A percentile compares a stretch with the other conserved stretches of the same genome.
phyloP scores from a whole-genome alignment of 2,329 filamentous ascomycete species.

The Mycogone perniciosa region DNA sequence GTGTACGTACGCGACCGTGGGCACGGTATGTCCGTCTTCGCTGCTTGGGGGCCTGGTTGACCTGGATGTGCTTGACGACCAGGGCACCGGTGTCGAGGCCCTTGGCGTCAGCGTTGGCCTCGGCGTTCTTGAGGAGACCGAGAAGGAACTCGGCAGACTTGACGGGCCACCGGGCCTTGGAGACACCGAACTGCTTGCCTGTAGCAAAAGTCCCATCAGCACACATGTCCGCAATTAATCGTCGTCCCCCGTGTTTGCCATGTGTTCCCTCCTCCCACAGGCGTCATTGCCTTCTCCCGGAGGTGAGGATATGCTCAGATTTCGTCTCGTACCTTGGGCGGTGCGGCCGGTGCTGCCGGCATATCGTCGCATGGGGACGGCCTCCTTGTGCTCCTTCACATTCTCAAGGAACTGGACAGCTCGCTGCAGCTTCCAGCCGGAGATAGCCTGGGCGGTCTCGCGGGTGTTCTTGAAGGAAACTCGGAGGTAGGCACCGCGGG shows the following conservation, averaged over 20 bases:
- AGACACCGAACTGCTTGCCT: slow-evolving; percentile 99
- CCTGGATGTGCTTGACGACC: slow-evolving; percentile 99
- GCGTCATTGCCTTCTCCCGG: not conserved
- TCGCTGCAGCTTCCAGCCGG: slow-evolving; percentile 95
- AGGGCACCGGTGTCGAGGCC: slow-evolving; percentile 96
- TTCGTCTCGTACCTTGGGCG: slow-evolving; percentile 79
- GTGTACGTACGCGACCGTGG: slow-evolving; percentile 89
- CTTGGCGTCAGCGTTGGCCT: slow-evolving; percentile 95
- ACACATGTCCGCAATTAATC: slow-evolving; percentile 5
- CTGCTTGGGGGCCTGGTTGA: slow-evolving; percentile 99
- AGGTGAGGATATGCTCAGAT: not conserved
- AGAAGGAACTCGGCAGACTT: slow-evolving; percentile 99
- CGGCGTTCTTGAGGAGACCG: slow-evolving; percentile 93
- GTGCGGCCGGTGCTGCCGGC: slow-evolving; percentile 91
- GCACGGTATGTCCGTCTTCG: slow-evolving; percentile 99
- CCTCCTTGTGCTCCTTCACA: slow-evolving; percentile 94
- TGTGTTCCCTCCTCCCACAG: not conserved
- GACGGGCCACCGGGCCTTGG: slow-evolving; percentile 96
- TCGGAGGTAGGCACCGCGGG: slow-evolving; percentile 96
- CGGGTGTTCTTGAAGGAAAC: slow-evolving; percentile 99
- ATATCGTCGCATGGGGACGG: slow-evolving; percentile 96
- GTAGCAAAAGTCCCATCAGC: slow-evolving; percentile 24
- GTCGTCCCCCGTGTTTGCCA: not conserved
- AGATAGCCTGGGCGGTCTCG: slow-evolving; percentile 98
- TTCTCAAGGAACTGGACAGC: slow-evolving; percentile 97